Evolutionary conservation across 2,329 filamentous ascomycete species (phyloP).

Genomic region (Epichloe glyceriae): DNA sequence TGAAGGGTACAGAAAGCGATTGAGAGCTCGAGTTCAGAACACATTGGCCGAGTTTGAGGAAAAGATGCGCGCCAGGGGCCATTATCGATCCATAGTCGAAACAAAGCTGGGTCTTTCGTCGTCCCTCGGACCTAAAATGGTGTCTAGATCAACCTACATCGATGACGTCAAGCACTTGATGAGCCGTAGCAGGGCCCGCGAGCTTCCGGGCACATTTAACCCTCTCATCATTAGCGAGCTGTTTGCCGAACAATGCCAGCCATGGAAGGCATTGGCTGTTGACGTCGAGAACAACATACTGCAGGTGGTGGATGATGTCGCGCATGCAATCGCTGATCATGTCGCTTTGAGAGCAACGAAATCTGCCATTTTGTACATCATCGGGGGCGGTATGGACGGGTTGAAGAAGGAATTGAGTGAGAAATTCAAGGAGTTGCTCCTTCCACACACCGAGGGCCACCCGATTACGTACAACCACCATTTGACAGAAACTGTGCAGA

Average conservation of each 20-base stretch:
- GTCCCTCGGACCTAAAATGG: too few species aligned
- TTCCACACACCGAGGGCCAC: constrained; percentile 15
- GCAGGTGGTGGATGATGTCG: constrained; percentile 7
- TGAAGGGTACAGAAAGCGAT: constrained; percentile 26
- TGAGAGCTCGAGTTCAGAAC: constrained; percentile 42
- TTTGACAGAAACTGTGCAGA: constrained; percentile 26
- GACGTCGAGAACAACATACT: constrained; percentile 1
- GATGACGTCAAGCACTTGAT: constrained; percentile 12
- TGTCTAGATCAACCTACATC: constrained; percentile 9
- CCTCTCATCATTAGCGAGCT: constrained; percentile 44
- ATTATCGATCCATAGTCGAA: constrained; percentile 17
- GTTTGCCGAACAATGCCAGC: constrained; percentile 43
- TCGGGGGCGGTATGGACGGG: constrained; percentile 10
- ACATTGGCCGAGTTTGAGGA: constrained; percentile 26
- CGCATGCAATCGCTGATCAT: constrained; percentile 5
- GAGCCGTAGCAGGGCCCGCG: constrained; percentile 22
- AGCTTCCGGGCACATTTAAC: constrained; percentile 49
- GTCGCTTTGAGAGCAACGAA: constrained; percentile 9
- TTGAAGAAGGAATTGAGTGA: constrained; percentile 14
- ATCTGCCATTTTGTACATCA: constrained; percentile 6
- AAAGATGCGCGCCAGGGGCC: constrained; percentile 30
- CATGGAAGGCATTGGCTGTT: constrained; percentile 36
- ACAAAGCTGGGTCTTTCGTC: background rate
- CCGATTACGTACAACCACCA: constrained; percentile 42
- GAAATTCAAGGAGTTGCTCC: constrained; percentile 9